Evolutionary conservation across 2,329 filamentous ascomycete species (phyloP), one percentile per base, ranked within the genome.

Genomic region (Lecanicillium sp.): DNA sequence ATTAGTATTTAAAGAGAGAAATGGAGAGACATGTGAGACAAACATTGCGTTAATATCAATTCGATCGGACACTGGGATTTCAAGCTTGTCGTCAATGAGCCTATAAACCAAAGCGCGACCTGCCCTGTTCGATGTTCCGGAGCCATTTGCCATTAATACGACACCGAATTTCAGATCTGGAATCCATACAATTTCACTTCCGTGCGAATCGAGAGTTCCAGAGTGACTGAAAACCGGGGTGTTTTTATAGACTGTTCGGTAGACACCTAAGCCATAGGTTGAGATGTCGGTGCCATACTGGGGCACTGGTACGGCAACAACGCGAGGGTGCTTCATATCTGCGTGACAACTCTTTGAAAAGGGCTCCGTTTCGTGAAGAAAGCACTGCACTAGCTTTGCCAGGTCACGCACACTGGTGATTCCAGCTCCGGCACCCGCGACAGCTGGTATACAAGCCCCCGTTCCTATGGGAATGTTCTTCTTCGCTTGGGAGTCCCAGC

Each of bases 371-470:
- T 37, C 35, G 17, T 55, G 47, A 32, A 74, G 53, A 20, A 71
- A 51, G 12, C 60, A 63, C 11, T 55, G 52, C 4, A 73, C 44
- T 69, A 69, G 75, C 45, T 58, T 62, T 4, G 59, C 49, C 45
- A 70, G 70, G 49, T 72, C 68, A n/a, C 55, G 41, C 4, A 69
- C 67, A 35, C 58, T 65, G 14, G 60, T 63, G 19, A 70, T 49
- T 33, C 59, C 43, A 19, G 50, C 49, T 3, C 59, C 59, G 3
- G 59, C 59, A 15, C 59, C 59, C 42, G 22, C 22, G 11, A 11
- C 22, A 11, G 22, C 22, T 7, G 22, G 22, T 6, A 25, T 6
- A 25, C 7, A 25, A 6, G 11, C 11, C 7, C 22, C 22, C 11
- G 22, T 6, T 11, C 22, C 22, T 6, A 52, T 55, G 33, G 51